Base-by-base conservation (phyloP, 495 filamentous ascomycete genomes). In the Penicillium psychrofluorescens region DNA sequence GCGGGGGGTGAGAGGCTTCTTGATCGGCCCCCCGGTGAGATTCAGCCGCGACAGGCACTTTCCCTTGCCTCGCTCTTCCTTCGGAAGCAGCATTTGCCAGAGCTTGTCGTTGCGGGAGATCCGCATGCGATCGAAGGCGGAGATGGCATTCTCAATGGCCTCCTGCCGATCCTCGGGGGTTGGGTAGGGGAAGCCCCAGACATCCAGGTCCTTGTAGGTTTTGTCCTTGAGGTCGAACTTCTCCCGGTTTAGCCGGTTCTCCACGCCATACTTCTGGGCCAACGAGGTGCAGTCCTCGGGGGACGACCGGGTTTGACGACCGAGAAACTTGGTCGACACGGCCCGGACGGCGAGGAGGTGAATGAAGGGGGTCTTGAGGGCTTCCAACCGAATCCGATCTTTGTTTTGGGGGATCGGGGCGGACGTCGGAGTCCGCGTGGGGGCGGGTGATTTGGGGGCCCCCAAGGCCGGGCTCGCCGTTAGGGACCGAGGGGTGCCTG, bases 111-210 rank as follows among this genome's bases (percentile, higher is more conserved):
- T 75, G 29, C 76, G 71, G 15, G 74, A 76, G n/a, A 95, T 62
- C 6, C 90, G 79, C 67, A 84, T 72, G 43, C 83, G 80, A 68
- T 95, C 90, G 53, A 85, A 95, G 16, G 83, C 75, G 32, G 76
- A 81, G 41, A 94, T 77, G n/a, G 88, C 86, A 55, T 85, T 87
- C 53, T 91, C 81, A 59, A 95, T 90, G 10, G 86, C 90, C 10
- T 74, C 71, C 54, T 89, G 72, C 22, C 89, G 81, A 51, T 90
- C 85, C 29, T 80, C 78, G 29, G 76, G 62, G 16, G 61, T 76
- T 11, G 70, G 68, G 59, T 90, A 92, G 7, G 75, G 69, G 60
- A 88, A 92, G 11, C 77, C 77, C 76, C 83, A 95, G 12, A 88
- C 76, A 56, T 95, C 85, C 28, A 95, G 70, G 45, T 95, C 89